A percentile compares a stretch with the other conserved stretches of the same genome.
Conservation (phyloP, 2,329 filamentous ascomycete genomes). For the Dothiorella sarmentorum region DNA sequence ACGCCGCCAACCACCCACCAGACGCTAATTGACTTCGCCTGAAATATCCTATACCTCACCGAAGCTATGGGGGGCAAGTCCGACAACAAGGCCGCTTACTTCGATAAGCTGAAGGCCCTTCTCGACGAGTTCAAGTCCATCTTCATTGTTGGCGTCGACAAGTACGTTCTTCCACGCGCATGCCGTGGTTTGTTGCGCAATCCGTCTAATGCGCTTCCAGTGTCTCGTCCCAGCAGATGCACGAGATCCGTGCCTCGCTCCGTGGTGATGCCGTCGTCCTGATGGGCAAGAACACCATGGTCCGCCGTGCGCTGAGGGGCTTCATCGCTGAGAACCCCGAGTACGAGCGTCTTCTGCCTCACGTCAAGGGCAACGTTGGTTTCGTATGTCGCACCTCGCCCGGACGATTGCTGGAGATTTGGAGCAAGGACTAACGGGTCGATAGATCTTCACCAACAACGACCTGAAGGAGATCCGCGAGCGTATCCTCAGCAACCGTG, state of each 20-base stretch:
- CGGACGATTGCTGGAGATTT: neutral
- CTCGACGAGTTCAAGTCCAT: constrained; percentile 95
- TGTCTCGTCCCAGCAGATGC: constrained; percentile 99
- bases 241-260: constrained; percentile 95
- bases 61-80: constrained; percentile 99
- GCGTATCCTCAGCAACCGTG: constrained; percentile 94
- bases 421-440: neutral
- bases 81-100: constrained; percentile 92
- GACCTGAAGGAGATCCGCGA: constrained; percentile 91
- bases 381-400: constrained; percentile 19
- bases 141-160: constrained; percentile 77
- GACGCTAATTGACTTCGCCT: constrained; percentile 50
- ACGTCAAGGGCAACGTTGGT: constrained; percentile 67
- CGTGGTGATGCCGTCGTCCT: constrained; percentile 90
- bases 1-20: constrained; percentile 6
- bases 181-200: neutral
- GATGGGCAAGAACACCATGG: constrained; percentile 99
- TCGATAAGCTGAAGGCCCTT: constrained; percentile 98
- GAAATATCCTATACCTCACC: constrained; percentile 95
- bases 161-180: neutral
- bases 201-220: constrained; percentile 68
- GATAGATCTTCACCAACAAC: constrained; percentile 97
- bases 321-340: constrained; percentile 88
- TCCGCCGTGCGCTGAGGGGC: constrained; percentile 95
- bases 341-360: constrained; percentile 95